These are phyloP conservation scores for Alternaria metachromatica DNA, from an alignment of 2,329 filamentous ascomycete species.

Conservation along the genomic window DNA sequence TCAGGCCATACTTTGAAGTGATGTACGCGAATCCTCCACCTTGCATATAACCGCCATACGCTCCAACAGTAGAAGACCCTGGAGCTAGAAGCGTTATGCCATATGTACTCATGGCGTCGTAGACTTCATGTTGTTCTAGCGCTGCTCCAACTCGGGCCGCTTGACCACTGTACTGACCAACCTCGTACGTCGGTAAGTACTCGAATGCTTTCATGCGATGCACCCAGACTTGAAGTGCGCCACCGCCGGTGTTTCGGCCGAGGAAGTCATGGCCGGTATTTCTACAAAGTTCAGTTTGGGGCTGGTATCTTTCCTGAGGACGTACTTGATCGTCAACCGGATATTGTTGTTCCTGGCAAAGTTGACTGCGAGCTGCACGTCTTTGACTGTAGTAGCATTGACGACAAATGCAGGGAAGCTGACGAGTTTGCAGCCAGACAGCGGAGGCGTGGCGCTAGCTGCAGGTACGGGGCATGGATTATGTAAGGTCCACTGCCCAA, in stretches of 20 bases:
- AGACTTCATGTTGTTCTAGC: slow-evolving; percentile 33
- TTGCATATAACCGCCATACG: slow-evolving; percentile 48
- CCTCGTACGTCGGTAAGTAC: slow-evolving; percentile 24
- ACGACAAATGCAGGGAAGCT: slow-evolving; percentile 35
- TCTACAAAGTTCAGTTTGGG: slow-evolving; percentile 15
- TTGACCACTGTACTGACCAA: slow-evolving; percentile 32
- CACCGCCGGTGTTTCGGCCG: slow-evolving; percentile 36
- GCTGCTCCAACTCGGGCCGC: slow-evolving; percentile 34
- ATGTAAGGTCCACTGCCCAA: slow-evolving; percentile 27
- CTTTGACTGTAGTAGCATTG: slow-evolving; percentile 30
- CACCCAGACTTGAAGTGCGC: slow-evolving; percentile 36
- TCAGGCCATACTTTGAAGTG: slow-evolving; percentile 51
- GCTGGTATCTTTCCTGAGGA: neutral
- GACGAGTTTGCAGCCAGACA: slow-evolving; percentile 26
- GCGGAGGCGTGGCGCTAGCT: slow-evolving; percentile 3
- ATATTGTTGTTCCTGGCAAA: slow-evolving; percentile 42
- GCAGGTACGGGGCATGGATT: slow-evolving; percentile 25
- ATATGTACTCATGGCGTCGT: slow-evolving; percentile 23
- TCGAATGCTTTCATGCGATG: slow-evolving; percentile 36
- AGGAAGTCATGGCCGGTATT: slow-evolving; percentile 42
- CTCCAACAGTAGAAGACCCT: slow-evolving; percentile 54
- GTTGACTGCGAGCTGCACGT: slow-evolving; percentile 38
- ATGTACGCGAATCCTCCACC: slow-evolving; percentile 61
- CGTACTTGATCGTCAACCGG: slow-evolving; percentile 38
- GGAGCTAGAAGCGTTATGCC: slow-evolving; percentile 32